Evolutionary conservation across 192 early-diverging fungal species (phyloP).

Genomic region (Podila epicladia): DNA sequence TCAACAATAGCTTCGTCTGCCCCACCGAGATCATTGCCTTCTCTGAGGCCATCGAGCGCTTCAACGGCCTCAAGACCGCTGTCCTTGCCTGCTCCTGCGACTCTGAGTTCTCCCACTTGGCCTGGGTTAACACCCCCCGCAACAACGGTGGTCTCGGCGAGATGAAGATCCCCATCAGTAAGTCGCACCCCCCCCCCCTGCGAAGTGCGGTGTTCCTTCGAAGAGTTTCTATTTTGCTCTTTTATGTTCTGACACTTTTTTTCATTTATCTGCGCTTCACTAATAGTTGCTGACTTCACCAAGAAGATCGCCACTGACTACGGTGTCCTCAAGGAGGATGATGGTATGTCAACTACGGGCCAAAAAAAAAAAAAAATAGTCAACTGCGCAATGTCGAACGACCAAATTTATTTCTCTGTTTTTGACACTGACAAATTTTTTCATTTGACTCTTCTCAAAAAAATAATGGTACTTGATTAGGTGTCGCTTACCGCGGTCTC

Average conservation of each 20-base stretch:
- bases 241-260: conserved; percentile 5
- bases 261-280: neutral
- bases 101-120: conserved; percentile 86
- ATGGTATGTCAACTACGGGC: conserved; percentile 59
- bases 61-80: conserved; percentile 80
- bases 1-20: conserved; percentile 71
- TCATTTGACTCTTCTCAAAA: neutral
- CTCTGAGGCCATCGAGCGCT: conserved; percentile 85
- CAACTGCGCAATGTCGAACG: conserved; percentile 4
- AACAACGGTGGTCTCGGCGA: conserved; percentile 93
- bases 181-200: neutral
- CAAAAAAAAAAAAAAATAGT: neutral
- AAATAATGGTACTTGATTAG: conserved; percentile 9
- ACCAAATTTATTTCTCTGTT: neutral
- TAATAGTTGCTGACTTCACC: conserved; percentile 78
- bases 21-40: conserved; percentile 96
- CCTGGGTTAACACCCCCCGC: conserved; percentile 86
- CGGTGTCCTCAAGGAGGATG: conserved; percentile 85
- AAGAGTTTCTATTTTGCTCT: conserved; percentile 17
- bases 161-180: conserved; percentile 87
- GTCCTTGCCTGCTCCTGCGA: conserved; percentile 79
- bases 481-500: conserved; percentile 84
- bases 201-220: neutral
- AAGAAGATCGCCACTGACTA: conserved; percentile 91
- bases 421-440: neutral